Base-by-base conservation (phyloP, 2,329 filamentous ascomycete species). In the Furcasterigmium furcatum region DNA sequence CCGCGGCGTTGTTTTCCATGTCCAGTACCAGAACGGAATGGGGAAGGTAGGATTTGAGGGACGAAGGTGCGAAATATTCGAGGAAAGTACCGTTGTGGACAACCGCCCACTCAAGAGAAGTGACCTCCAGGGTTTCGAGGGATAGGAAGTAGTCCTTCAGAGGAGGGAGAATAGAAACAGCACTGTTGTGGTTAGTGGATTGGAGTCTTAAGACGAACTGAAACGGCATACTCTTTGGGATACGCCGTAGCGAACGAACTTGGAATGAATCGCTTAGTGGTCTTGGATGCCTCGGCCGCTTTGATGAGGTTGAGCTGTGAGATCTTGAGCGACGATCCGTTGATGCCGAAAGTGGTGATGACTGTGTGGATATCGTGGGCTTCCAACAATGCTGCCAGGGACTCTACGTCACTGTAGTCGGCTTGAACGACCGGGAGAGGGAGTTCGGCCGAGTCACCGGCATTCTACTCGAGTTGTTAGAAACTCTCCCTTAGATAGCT, bases 221-320 rank as follows among this genome's bases (percentile, higher is more conserved):
- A 5, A 25, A 5, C n/a, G 1, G 10, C 36, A 13, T 21, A 38
- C 43, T 13, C 27, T 21, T 38, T 41, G 5, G 29, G 38, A 34
- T 46, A 46, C 29, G 62, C 57, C 20, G 63, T 59, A 12, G 61
- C 69, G 53, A 62, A 76, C 41, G 66, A 59, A 48, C 67, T 75
- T 1, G 71, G 61, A 18, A 76, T 63, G 39, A 72, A 68, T 19
- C 71, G 55, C 42, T 59, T 60, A 1, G 71, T 72, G 1, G 51
- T 43, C 9, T 35, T 49, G 1, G 71, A 68, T n/a, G 50, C 50
- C n/a, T 65, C 65, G 0, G 72, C 68, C 1, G 72, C 73, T 10
- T 61, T 55, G 42, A 76, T 68, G 9, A 77, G 59, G 22, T 69
- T 67, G 19, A 70, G 18, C 49, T 76, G n/a, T n/a, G n/a, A n/a